A percentile compares a stretch with the other conserved stretches of the same genome.
Evolutionary conservation across 2,329 filamentous ascomycete species (phyloP).

Genomic region (Fusarium continuum): DNA sequence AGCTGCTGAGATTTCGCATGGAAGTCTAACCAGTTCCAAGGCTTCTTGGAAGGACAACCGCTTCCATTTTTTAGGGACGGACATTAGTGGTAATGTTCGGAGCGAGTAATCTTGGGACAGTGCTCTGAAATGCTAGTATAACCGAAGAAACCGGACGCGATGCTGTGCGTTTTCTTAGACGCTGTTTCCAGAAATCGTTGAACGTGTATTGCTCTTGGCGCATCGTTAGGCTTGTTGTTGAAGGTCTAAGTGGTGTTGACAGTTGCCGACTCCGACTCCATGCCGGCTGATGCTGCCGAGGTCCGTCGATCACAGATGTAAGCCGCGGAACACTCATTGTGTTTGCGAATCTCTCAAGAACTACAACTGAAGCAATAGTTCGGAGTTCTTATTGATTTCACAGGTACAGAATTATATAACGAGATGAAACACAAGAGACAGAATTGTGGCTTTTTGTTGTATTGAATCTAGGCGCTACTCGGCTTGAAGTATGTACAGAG

Average conservation of each 20-base stretch:
- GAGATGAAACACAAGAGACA: not conserved
- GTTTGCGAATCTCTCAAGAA: not conserved
- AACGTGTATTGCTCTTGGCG: not conserved
- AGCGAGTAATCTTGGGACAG: not conserved
- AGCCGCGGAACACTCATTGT: not conserved
- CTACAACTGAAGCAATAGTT: too few species aligned
- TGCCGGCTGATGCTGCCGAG: conserved; percentile 25
- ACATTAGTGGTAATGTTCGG: conserved; percentile 6
- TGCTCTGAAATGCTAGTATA: not conserved
- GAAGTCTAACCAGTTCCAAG: conserved; percentile 42
- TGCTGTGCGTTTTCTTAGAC: too few species aligned
- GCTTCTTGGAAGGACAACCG: conserved; percentile 46
- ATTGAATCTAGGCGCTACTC: not conserved
- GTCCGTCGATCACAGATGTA: conserved; percentile 3
- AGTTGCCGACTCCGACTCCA: not conserved
- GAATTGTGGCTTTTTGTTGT: not conserved
- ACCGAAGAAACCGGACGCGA: too few species aligned
- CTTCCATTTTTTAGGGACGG: conserved; percentile 26
- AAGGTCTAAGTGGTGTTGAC: not conserved
- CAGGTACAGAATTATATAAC: too few species aligned
- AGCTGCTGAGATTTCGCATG: conserved; percentile 10
- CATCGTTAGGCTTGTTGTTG: not conserved
- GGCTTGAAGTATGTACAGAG: not conserved
- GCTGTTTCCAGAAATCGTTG: too few species aligned
- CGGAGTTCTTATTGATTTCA: too few species aligned